Base-by-base conservation (phyloP, 2,329 filamentous ascomycete species). In the Raffaelea ambrosiae region DNA sequence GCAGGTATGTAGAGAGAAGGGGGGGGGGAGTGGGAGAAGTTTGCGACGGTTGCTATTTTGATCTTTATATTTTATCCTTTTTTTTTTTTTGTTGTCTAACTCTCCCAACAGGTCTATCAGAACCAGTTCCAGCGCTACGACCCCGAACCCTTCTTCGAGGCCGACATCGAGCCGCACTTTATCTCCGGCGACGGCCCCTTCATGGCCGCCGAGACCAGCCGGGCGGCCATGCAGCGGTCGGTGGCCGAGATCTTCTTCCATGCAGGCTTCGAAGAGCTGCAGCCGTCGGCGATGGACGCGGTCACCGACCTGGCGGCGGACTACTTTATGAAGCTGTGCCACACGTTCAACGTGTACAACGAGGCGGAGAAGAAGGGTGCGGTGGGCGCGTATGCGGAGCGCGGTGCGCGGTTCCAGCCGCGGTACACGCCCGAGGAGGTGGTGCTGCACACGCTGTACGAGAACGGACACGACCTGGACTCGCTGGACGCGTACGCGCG, bases 121-220 rank as follows among this genome's bases (percentile, higher is more conserved):
- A 98, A 98, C 60, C 93, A 98, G 64, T 98, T 98, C 59, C 89
- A 91, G 54, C 96, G 95, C 67, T 95, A 95, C 61, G 88, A 95
- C 53, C 86, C 86, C 1, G 84, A 91, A 61, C 87, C 88, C 0
- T 96, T 98, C 53, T 69, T 84, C 18, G 93, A 98, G 66, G 76
- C 79, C 39, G 93, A 97, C 60, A 82, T 93, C 46, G 84, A 89
- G 44, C 80, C 89, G n/a, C 85, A 93, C 61, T 91, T 96, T 48
- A 82, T 93, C 47, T 87, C 87, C 35, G 90, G 95, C 56, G 83
- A 91, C 51, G 88, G 91, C 0, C 85, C 93, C 9, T 79, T 96
- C 35, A 91, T 97, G 76, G 84, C 88, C 14, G 79, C 85, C 10
- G 84, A 85, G 64, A 79, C 88, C 29, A 94, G 87, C 62, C 83